A percentile compares a stretch with the other conserved stretches of the same genome.
Conservation (phyloP, 176 grass and related monocot species). For the Aegilops longissima region DNA sequence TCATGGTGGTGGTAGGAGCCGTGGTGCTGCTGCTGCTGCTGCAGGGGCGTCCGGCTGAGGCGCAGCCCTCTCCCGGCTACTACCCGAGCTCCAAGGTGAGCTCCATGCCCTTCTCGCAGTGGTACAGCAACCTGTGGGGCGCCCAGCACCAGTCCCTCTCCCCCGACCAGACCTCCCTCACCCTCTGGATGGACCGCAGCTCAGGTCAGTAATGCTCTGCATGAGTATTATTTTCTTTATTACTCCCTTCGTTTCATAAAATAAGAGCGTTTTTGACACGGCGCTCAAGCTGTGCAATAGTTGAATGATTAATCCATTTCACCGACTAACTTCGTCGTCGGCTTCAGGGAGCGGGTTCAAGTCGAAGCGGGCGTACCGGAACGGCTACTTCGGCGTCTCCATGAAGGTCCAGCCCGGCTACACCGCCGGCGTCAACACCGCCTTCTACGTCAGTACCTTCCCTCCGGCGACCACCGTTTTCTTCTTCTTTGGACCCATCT, state of each 20-base stretch:
- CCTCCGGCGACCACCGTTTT: background rate
- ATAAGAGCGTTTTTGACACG: too few species aligned
- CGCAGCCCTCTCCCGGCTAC: slow-evolving; percentile 81
- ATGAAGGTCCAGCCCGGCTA: slow-evolving; percentile 84
- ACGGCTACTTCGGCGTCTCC: slow-evolving; percentile 81
- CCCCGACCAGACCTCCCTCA: slow-evolving; percentile 49
- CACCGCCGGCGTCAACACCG: slow-evolving; percentile 89
- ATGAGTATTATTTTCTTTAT: too few species aligned
- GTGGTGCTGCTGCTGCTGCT: slow-evolving; percentile 20
- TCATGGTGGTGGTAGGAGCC: background rate
- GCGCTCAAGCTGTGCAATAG: too few species aligned
- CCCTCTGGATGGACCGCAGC: slow-evolving; percentile 63
- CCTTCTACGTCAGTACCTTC: slow-evolving; percentile 62
- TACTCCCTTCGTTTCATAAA: too few species aligned
- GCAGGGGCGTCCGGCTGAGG: background rate
- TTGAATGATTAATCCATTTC: background rate
- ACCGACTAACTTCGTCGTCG: too few species aligned
- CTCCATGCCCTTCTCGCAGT: slow-evolving; percentile 45
- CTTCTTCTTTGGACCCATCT: background rate
- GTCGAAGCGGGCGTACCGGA: slow-evolving; percentile 61
- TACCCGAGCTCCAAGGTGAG: slow-evolving; percentile 60
- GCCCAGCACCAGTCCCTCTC: slow-evolving; percentile 71
- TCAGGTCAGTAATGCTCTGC: slow-evolving; percentile 30
- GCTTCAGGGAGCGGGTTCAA: slow-evolving; percentile 78
- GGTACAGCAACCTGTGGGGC: slow-evolving; percentile 72